Evolutionary conservation across 257 asterid species (phyloP).

Genomic region (Salvia rosmarinus): DNA sequence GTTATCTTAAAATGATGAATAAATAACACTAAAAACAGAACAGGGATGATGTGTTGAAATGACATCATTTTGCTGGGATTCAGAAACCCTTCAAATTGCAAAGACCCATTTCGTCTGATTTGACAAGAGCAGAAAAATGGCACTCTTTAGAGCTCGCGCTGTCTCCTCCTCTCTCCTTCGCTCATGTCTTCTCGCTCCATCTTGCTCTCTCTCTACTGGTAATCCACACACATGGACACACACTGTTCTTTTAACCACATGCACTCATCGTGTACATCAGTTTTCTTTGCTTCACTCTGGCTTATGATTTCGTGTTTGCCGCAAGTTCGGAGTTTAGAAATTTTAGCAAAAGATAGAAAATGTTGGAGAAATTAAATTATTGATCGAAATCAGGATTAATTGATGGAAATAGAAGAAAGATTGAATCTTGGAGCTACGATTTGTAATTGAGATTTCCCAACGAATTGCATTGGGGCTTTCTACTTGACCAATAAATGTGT

Average conservation of each 20-base stretch:
- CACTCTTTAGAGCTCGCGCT: slow-evolving; percentile 42
- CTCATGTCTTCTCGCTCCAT: slow-evolving; percentile 34
- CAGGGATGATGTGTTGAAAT: background rate
- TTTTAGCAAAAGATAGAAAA: too few relatives aligned
- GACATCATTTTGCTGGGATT: background rate
- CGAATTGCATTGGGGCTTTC: background rate
- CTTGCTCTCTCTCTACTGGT: slow-evolving; percentile 46
- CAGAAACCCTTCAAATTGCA: slow-evolving; percentile 20
- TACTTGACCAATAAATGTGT: background rate
- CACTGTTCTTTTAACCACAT: background rate
- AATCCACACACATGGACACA: background rate
- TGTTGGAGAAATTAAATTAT: background rate
- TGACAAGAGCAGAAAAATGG: slow-evolving; percentile 37
- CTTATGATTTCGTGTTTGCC: background rate
- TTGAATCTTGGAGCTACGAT: slow-evolving; percentile 8
- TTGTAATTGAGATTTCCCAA: background rate
- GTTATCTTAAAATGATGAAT: too few relatives aligned
- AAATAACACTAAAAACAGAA: too few relatives aligned
- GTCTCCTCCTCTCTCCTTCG: slow-evolving; percentile 43
- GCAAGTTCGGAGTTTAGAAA: too few relatives aligned
- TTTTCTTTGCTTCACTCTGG: background rate
- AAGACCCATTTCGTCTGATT: slow-evolving; percentile 29
- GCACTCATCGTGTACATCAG: background rate
- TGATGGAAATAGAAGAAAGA: background rate
- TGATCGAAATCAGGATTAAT: background rate